These are phyloP conservation scores for Elaeis guineensis DNA, from an alignment of 176 grass and related monocot species.

Conservation along the genomic window DNA sequence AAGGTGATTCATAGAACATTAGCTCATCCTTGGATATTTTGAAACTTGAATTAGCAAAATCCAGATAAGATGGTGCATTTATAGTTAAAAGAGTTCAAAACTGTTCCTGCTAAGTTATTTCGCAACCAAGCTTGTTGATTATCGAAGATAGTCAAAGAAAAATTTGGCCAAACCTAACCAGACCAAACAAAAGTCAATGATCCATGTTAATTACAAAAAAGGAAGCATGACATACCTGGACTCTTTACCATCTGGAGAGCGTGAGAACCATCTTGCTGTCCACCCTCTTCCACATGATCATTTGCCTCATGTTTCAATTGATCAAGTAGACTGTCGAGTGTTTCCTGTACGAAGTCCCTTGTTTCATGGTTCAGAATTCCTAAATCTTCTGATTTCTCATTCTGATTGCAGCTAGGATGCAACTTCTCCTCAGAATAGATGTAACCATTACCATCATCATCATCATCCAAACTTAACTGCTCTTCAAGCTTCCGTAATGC, in stretches of 20 bases:
- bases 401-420: conserved; percentile 18
- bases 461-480: conserved; percentile 45
- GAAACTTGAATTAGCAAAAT: no score
- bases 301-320: conserved; percentile 20
- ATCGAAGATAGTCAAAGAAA: no score
- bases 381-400: conserved; percentile 13
- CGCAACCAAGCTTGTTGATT: no score
- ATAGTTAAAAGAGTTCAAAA: no score
- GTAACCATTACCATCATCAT: conserved; percentile 9
- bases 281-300: conserved; percentile 21
- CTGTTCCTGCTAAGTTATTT: no score
- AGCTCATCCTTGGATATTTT: no score
- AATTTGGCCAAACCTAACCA: no score
- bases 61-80: no score
- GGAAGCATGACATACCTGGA: conserved; percentile 34
- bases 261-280: conserved; percentile 9
- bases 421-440: not conserved
- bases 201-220: not conserved
- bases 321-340: conserved; percentile 28
- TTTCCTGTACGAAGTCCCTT: conserved; percentile 16
- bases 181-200: no score
- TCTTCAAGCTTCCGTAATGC: conserved; percentile 32
- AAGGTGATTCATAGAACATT: no score
- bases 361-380: conserved; percentile 5
- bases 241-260: conserved; percentile 49